phyloP scores from a whole-genome alignment of 495 filamentous ascomycete species.

The Hypoxylon crocopeplum region DNA sequence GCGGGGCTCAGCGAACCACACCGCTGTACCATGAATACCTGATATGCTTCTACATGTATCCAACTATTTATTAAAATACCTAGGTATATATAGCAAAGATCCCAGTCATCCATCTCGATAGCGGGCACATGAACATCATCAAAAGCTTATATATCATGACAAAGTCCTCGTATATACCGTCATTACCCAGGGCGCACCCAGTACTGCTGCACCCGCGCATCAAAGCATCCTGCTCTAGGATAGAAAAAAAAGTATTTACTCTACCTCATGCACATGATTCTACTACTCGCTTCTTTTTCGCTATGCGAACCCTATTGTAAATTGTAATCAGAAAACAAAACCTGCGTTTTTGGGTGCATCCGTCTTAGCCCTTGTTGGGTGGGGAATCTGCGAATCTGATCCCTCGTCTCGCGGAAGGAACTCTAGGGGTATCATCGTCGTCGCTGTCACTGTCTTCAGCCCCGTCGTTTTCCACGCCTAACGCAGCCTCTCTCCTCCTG shows the following conservation, averaged over 20 bases:
- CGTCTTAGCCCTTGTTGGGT: conserved; percentile 28
- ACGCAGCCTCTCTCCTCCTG: conserved; percentile 79
- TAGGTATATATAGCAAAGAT: neutral
- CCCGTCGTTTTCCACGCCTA: conserved; percentile 64
- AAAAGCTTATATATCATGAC: neutral
- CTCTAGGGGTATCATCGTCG: conserved; percentile 64
- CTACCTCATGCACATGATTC: conserved; percentile 17
- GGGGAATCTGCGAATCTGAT: conserved; percentile 57
- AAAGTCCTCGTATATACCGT: conserved; percentile 18
- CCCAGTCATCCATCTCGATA: neutral
- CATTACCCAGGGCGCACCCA: neutral
- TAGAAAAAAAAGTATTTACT: conserved; percentile 10
- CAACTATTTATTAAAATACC: neutral
- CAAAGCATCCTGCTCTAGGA: conserved; percentile 9
- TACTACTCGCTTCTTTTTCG: conserved; percentile 4
- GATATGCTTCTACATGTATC: too few relatives aligned
- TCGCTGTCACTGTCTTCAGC: conserved; percentile 66
- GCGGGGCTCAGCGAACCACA: too few relatives aligned
- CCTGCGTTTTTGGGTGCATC: neutral
- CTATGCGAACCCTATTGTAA: conserved; percentile 1
- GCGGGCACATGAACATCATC: neutral
- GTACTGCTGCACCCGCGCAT: conserved; percentile 3
- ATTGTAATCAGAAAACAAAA: conserved; percentile 9
- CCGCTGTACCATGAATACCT: too few relatives aligned
- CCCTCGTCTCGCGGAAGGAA: conserved; percentile 48